phyloP scores from a whole-genome alignment of 2,329 filamentous ascomycete species.

The Drechslerella coelobrocha region DNA sequence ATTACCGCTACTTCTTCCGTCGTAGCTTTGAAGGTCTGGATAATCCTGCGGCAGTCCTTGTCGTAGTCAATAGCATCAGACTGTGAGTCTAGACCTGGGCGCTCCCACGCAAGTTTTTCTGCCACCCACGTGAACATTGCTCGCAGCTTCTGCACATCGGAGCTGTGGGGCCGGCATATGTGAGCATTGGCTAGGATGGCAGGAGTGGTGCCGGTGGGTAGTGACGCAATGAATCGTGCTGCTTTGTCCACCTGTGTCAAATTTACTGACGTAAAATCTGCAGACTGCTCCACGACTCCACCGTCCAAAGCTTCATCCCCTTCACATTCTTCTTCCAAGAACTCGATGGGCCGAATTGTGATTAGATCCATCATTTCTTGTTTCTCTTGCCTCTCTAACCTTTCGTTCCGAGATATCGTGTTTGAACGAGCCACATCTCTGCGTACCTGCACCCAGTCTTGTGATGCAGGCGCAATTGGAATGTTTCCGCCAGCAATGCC shows the following conservation, averaged over 20 bases:
- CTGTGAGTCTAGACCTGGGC: constrained; percentile 58
- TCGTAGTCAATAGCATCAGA: constrained; percentile 77
- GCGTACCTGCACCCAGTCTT: constrained; percentile 96
- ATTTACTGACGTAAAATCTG: constrained; percentile 78
- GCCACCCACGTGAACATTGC: constrained; percentile 98
- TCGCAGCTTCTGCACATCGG: constrained; percentile 87
- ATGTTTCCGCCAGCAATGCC: constrained; percentile 64
- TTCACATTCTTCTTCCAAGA: constrained; percentile 81
- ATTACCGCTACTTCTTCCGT: constrained; percentile 88
- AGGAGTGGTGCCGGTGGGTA: constrained; percentile 82
- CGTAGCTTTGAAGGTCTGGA: constrained; percentile 82
- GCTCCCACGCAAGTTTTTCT: constrained; percentile 95
- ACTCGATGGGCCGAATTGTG: constrained; percentile 85
- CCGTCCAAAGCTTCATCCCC: constrained; percentile 90
- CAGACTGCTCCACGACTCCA: constrained; percentile 78
- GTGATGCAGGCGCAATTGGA: constrained; percentile 59
- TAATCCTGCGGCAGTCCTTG: constrained; percentile 79
- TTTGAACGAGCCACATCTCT: constrained; percentile 95
- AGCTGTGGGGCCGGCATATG: constrained; percentile 90
- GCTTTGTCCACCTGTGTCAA: constrained; percentile 93
- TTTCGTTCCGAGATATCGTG: constrained; percentile 86
- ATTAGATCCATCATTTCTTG: constrained; percentile 95
- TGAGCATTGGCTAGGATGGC: constrained; percentile 85
- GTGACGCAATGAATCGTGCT: constrained; percentile 82
- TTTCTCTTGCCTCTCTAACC: constrained; percentile 80